phyloP scores from a whole-genome alignment of 495 filamentous ascomycete genomes.

The Neurospora discreta region DNA sequence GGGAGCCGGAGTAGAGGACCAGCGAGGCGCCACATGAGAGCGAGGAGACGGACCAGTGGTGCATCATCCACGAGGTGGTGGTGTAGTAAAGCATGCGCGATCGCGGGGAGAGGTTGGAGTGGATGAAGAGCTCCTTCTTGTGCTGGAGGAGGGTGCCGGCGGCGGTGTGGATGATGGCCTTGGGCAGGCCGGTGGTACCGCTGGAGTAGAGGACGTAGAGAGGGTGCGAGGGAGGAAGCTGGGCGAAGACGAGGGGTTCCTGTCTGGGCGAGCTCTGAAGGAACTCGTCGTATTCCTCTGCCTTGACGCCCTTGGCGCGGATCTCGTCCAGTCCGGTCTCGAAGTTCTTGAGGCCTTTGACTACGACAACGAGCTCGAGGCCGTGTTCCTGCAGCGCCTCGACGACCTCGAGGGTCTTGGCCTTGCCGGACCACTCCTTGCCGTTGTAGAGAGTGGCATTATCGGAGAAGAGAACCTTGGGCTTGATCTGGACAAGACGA shows the following conservation, averaged over 20 bases:
- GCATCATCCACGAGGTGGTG: conserved; percentile 96
- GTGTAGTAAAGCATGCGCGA: conserved; percentile 62
- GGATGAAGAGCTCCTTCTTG: conserved; percentile 85
- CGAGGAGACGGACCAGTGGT: conserved; percentile 85
- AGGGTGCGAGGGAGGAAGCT: conserved; percentile 70
- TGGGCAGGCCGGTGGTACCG: conserved; percentile 82
- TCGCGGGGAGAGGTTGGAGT: conserved; percentile 53
- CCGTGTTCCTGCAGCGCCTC: conserved; percentile 43
- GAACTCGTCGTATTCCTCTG: conserved; percentile 28
- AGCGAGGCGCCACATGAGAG: conserved; percentile 70
- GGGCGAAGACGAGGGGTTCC: conserved; percentile 51
- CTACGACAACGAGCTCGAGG: conserved; percentile 57
- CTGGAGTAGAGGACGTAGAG: conserved; percentile 83
- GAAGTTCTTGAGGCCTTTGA: conserved; percentile 46
- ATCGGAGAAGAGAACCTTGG: conserved; percentile 71
- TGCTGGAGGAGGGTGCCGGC: conserved; percentile 84
- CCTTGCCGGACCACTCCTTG: conserved; percentile 59
- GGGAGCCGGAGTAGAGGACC: conserved; percentile 81
- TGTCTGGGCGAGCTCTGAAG: conserved; percentile 24
- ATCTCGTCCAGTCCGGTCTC: conserved; percentile 41
- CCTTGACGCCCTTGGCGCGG: conserved; percentile 34
- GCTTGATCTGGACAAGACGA: conserved; percentile 69
- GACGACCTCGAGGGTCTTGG: conserved; percentile 64
- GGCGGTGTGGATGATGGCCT: conserved; percentile 84
- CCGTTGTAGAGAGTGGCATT: conserved; percentile 84